Conservation (phyloP, 768 basidiomycete species). For the Phanerodontia chrysosporium region DNA sequence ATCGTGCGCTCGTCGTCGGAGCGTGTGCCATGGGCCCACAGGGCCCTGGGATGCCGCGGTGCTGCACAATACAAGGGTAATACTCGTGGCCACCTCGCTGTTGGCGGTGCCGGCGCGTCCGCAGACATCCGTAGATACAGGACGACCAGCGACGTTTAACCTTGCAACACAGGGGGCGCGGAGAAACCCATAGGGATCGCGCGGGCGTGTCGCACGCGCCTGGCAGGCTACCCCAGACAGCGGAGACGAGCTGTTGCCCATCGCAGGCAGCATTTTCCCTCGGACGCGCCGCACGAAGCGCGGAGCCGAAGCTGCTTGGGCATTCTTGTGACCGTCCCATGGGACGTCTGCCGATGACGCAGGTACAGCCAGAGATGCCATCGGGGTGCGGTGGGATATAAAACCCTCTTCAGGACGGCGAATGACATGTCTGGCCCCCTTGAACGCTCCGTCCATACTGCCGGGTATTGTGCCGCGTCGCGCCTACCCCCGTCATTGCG, state of each 20-base stretch:
- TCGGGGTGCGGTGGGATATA: slow-evolving; percentile 21
- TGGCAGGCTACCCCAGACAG: slow-evolving; percentile 8
- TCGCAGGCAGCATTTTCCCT: slow-evolving; percentile 8
- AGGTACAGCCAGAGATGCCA: slow-evolving; percentile 6
- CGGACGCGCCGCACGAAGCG: not conserved
- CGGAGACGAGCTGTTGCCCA: slow-evolving; percentile 9
- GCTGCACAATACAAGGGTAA: slow-evolving; percentile 14
- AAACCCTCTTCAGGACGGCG: slow-evolving; percentile 15
- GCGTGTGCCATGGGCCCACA: not conserved
- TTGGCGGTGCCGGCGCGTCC: not conserved
- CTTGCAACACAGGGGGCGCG: slow-evolving; percentile 16
- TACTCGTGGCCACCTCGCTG: slow-evolving; percentile 25
- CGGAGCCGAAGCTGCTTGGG: not conserved
- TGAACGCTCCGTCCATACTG: not conserved
- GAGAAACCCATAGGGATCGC: slow-evolving; percentile 20
- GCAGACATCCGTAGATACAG: slow-evolving; percentile 7
- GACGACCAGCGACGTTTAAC: slow-evolving; percentile 24
- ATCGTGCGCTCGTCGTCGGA: too few relatives aligned
- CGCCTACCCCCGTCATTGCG: slow-evolving; percentile 1
- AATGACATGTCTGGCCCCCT: not conserved
- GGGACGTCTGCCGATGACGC: slow-evolving; percentile 12
- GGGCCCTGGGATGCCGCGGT: not conserved
- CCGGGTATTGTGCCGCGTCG: slow-evolving; percentile 7
- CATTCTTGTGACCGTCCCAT: slow-evolving; percentile 8
- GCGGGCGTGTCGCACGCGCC: slow-evolving; percentile 6